Evolutionary conservation across 768 basidiomycete genomes (phyloP).

Genomic region (Pleurotus salmoneostramineus): DNA sequence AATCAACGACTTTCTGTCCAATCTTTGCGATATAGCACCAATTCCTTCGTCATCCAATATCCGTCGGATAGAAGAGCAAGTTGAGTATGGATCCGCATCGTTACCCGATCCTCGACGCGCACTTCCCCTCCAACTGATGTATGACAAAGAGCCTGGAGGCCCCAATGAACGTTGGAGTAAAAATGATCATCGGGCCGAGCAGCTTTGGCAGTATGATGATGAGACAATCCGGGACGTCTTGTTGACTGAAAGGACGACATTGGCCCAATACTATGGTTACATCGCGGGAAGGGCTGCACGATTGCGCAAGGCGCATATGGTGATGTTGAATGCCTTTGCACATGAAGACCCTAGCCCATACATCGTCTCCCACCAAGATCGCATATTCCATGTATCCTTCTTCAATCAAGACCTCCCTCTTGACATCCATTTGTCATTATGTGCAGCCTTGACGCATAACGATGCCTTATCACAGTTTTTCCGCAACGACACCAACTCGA

Average conservation of each 20-base stretch:
- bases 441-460: conserved; percentile 52
- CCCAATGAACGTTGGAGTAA: conserved; percentile 42
- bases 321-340: conserved; percentile 46
- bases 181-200: conserved; percentile 40
- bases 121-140: conserved; percentile 42
- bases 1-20: conserved; percentile 55
- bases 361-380: conserved; percentile 48
- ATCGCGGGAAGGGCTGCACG: conserved; percentile 64
- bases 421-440: conserved; percentile 57
- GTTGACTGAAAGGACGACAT: conserved; percentile 63
- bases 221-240: conserved; percentile 55
- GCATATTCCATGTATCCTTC: conserved; percentile 57
- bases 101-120: conserved; percentile 24
- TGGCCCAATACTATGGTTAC: conserved; percentile 75
- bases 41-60: conserved; percentile 30
- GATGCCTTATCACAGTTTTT: conserved; percentile 56
- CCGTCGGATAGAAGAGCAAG: conserved; percentile 48
- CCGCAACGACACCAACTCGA: conserved; percentile 39
- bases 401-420: conserved; percentile 65
- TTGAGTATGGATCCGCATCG: conserved; percentile 51
- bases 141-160: conserved; percentile 38
- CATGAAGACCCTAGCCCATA: conserved; percentile 28
- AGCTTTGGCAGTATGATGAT: conserved; percentile 52
- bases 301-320: conserved; percentile 60
- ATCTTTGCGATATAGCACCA: conserved; percentile 36